A percentile compares a stretch with the other conserved stretches of the same genome.
These are phyloP conservation scores for Rubus parviflorus DNA, from an alignment of 306 rosid species.

Conservation along the genomic window DNA sequence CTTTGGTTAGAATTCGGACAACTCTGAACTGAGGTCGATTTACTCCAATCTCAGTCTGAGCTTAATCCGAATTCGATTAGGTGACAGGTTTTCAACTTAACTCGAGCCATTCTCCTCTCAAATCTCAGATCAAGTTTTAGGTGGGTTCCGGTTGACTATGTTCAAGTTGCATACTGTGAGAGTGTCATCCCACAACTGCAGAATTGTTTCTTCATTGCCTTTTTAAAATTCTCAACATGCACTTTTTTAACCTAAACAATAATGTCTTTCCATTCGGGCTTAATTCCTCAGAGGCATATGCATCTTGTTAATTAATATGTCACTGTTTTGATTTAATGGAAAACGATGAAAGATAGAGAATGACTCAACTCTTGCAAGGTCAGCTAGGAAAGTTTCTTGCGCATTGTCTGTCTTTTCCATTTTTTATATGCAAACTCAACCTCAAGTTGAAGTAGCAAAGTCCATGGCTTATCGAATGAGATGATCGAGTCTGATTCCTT, in stretches of 20 bases:
- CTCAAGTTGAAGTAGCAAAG: not conserved
- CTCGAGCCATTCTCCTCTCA: not conserved
- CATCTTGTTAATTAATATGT: not conserved
- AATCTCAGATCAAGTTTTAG: not conserved
- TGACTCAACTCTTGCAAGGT: not conserved
- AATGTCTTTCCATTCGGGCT: no score
- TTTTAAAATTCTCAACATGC: not conserved
- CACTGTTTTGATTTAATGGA: not conserved
- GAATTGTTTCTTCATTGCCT: conserved; percentile 1
- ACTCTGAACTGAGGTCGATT: no score
- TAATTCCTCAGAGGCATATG: no score
- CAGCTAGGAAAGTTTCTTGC: not conserved
- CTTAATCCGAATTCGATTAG: not conserved
- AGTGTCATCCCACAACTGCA: not conserved
- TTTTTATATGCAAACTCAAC: not conserved
- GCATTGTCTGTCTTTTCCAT: not conserved
- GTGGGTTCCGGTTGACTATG: not conserved
- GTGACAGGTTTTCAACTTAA: not conserved
- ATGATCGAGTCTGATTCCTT: not conserved
- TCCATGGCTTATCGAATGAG: not conserved
- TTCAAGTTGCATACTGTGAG: not conserved
- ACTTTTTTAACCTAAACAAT: no score
- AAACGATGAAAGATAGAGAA: not conserved
- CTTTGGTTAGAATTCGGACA: not conserved
- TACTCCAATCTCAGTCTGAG: not conserved